Evolutionary conservation across 2,329 filamentous ascomycete genomes (phyloP).

Genomic region (Fusarium globosum): DNA sequence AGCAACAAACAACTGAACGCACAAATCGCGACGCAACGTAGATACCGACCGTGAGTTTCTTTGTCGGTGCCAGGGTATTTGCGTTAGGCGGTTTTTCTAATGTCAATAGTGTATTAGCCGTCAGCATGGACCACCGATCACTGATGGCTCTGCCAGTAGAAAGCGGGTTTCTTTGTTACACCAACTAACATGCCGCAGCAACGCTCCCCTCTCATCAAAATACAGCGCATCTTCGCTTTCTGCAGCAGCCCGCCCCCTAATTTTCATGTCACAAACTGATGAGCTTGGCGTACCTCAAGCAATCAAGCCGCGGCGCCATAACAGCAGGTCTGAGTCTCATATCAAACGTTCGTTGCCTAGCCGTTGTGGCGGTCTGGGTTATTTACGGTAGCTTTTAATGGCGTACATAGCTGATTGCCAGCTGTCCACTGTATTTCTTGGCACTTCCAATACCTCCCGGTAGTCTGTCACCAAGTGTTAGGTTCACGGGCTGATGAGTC

Average conservation of each 20-base stretch:
- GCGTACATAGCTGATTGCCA: not conserved
- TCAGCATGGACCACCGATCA: not conserved
- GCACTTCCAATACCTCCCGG: not conserved
- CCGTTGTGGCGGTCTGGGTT: not conserved
- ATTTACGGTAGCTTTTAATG: not conserved
- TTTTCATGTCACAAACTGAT: not conserved
- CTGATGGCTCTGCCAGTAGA: not conserved
- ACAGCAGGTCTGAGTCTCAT: not conserved
- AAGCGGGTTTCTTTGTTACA: not conserved
- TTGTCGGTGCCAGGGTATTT: not conserved
- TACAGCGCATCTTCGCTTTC: not conserved
- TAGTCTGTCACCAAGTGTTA: not conserved
- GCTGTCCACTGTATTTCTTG: rapidly evolving
- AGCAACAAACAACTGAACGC: not conserved
- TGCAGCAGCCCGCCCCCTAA: not conserved
- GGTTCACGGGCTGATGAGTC: not conserved
- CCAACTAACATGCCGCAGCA: not conserved
- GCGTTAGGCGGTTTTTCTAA: no score
- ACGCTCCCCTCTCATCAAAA: not conserved
- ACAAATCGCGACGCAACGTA: not conserved
- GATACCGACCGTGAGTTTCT: not conserved
- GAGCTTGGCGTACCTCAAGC: not conserved
- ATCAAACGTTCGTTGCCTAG: not conserved
- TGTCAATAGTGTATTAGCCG: not conserved
- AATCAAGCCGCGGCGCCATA: not conserved